Base-by-base conservation (phyloP, 148 eudicot species). In the Hydrangea macrophylla region DNA sequence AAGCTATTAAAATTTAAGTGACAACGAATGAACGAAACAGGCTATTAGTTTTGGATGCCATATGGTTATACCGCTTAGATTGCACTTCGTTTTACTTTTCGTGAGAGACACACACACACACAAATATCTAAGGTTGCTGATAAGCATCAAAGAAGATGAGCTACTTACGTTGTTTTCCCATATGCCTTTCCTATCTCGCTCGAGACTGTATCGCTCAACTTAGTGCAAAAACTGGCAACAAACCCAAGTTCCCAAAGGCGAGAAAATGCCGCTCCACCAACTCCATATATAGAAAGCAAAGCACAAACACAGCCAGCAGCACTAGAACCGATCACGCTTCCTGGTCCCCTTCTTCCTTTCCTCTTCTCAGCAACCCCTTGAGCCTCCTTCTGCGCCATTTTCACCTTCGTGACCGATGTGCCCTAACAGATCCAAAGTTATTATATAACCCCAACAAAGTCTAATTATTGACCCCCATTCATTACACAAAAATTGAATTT, bases 271-370 rank as follows among this genome's bases (percentile, higher is more conserved):
- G 60, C 71, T 59, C 96, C 96, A 50, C 96, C 92, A 11, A 86
- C 67, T 75, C 87, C 89, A 70, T 74, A 76, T 56, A 93, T 86
- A 24, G 95, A 85, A 80, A 93, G 87, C 59, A 77, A 68, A 57
- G 98, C 96, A 74, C 92, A 93, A 58, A 93, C 92, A 88, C 96
- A 93, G 55, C 92, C 98, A 68, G 98, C 98, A 59, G 92, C 96
- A 86, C 98, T 90, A 13, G 98, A 93, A 69, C 98, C 98, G 39
- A 93, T 85, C 44, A 93, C 98, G 59, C 98, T 93, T 36, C 86
- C 98, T 22, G 98, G 98, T 44, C 98, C 96, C 80, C 98, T 83
- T 71, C 96, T 82, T 78, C 98, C 98, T 81, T 88, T 93, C 76
- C 80, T 86, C 79, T 90, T 93, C 82, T 93, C 98, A 20, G 98